Evolutionary conservation across 2,329 filamentous ascomycete species (phyloP).

Genomic region (Aspergillus thermomutatus): DNA sequence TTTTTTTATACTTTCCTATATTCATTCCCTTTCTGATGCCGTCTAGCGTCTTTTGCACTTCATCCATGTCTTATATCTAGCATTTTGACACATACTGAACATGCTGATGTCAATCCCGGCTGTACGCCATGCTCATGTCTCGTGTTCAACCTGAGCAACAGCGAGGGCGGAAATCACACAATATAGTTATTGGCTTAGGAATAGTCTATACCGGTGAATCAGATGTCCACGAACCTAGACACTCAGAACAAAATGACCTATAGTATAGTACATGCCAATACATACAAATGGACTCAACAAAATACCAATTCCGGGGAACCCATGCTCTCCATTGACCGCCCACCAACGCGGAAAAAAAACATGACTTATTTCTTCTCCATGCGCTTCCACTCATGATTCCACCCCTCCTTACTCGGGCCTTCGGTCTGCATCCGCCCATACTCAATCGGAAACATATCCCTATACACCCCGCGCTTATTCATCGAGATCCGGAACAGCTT

Average conservation of each 20-base stretch:
- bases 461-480: constrained; percentile 83
- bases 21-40: constrained; percentile 5
- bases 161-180: not conserved
- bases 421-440: constrained; percentile 74
- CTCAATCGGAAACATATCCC: constrained; percentile 79
- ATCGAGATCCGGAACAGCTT: constrained; percentile 81
- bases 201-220: not conserved
- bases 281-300: not conserved
- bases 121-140: not conserved
- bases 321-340: not conserved
- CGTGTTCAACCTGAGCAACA: not conserved
- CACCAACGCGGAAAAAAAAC: not conserved
- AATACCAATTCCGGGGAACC: not conserved
- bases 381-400: constrained; percentile 91
- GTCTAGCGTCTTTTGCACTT: constrained; percentile 1
- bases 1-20: constrained; percentile 6
- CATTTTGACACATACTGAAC: not conserved
- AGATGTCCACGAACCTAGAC: not conserved
- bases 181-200: not conserved
- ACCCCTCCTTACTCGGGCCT: constrained; percentile 71
- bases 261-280: constrained; percentile 1
- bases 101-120: not conserved
- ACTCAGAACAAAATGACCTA: not conserved
- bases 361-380: constrained; percentile 24
- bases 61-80: constrained; percentile 12